Conservation (phyloP, 495 filamentous ascomycete genomes). For the Cudoniella acicularis region DNA sequence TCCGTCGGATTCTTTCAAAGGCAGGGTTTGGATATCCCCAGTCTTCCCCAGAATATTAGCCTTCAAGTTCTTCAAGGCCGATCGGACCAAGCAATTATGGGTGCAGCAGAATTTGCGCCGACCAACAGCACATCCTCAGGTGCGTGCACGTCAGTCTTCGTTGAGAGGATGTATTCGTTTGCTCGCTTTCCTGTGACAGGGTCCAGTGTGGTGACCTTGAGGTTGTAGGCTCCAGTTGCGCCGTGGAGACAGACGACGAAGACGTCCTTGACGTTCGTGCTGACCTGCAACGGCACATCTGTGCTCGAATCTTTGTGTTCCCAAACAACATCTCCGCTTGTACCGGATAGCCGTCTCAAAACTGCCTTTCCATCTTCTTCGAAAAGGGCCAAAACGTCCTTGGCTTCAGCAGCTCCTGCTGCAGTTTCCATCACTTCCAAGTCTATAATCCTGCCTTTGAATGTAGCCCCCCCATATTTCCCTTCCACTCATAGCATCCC, state of each 20-base stretch:
- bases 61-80: slow-evolving; percentile 62
- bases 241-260: slow-evolving; percentile 77
- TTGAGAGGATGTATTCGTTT: slow-evolving; percentile 61
- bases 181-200: slow-evolving; percentile 62
- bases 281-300: slow-evolving; percentile 74
- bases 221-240: slow-evolving; percentile 58
- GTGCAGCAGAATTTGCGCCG: slow-evolving; percentile 77
- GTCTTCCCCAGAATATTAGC: slow-evolving; percentile 77
- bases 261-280: slow-evolving; percentile 66
- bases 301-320: slow-evolving; percentile 63
- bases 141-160: slow-evolving; percentile 67
- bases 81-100: slow-evolving; percentile 81
- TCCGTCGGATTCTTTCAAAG: slow-evolving; percentile 38
- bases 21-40: slow-evolving; percentile 42
- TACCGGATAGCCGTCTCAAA: slow-evolving; percentile 66
- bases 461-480: slow-evolving; percentile 66
- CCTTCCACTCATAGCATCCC: slow-evolving; percentile 79
- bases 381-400: slow-evolving; percentile 70
- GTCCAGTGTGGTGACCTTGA: slow-evolving; percentile 72
- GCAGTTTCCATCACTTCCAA: slow-evolving; percentile 76
- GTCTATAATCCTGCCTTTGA: slow-evolving; percentile 62
- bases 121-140: slow-evolving; percentile 72
- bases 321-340: slow-evolving; percentile 76
- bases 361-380: slow-evolving; percentile 52
- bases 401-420: slow-evolving; percentile 41